These are phyloP conservation scores for Pseudocercospora macadamiae DNA, from an alignment of 2,329 filamentous ascomycete genomes.

Conservation along the genomic window DNA sequence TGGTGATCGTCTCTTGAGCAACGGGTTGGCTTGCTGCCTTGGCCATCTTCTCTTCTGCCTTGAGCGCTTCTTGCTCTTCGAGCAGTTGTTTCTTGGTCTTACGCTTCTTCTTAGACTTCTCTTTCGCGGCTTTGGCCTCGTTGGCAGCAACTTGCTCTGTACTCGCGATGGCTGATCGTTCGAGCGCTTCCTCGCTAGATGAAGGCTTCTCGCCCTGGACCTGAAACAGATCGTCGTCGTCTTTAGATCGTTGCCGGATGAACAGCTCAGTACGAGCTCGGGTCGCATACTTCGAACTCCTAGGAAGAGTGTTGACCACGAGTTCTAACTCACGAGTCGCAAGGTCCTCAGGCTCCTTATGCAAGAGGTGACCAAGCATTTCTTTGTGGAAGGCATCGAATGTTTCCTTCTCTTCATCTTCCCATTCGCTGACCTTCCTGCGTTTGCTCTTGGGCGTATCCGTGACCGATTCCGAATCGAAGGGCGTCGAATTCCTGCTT, in stretches of 20 bases:
- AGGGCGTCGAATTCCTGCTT: conserved; percentile 56
- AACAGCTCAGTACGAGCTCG: conserved; percentile 69
- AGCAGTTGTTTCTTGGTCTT: conserved; percentile 80
- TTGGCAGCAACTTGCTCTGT: conserved; percentile 31
- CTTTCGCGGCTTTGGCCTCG: conserved; percentile 40
- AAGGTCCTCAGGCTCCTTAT: conserved; percentile 70
- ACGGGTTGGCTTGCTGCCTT: conserved; percentile 34
- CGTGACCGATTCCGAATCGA: conserved; percentile 52
- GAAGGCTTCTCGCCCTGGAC: conserved; percentile 60
- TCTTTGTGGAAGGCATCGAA: conserved; percentile 51
- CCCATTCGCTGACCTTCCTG: conserved; percentile 49
- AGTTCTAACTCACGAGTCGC: conserved; percentile 64
- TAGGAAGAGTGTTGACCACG: conserved; percentile 56
- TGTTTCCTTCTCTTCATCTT: conserved; percentile 53
- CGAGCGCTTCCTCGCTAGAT: conserved; percentile 21
- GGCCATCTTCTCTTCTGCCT: conserved; percentile 42
- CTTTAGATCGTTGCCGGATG: conserved; percentile 78
- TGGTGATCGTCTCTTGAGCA: conserved; percentile 41
- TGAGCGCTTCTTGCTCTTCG: conserved; percentile 67
- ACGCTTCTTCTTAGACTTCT: conserved; percentile 60
- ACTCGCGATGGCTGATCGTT: conserved; percentile 28
- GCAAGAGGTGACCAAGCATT: conserved; percentile 53
- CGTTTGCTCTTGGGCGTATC: conserved; percentile 50
- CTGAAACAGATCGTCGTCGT: conserved; percentile 78
- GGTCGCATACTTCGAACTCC: conserved; percentile 71